A percentile compares a stretch with the other conserved stretches of the same genome.
Evolutionary conservation across 495 filamentous ascomycete genomes (phyloP).

Genomic region (Hyaloscypha finlandica): DNA sequence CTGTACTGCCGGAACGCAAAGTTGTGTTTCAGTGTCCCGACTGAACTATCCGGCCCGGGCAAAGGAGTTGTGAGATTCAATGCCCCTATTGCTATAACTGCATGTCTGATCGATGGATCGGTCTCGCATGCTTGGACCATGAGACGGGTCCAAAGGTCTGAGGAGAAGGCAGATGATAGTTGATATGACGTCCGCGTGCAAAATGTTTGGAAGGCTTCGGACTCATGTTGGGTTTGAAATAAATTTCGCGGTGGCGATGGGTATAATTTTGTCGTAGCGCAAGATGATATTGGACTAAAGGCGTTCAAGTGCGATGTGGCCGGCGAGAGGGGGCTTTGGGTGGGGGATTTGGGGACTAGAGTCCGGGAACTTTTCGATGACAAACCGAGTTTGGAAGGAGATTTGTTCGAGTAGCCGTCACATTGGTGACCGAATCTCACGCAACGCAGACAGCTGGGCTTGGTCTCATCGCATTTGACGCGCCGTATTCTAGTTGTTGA

Average conservation of each 20-base stretch:
- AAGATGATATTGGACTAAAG: slow-evolving; percentile 7
- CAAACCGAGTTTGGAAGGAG: not conserved
- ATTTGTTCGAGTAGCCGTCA: slow-evolving; percentile 49
- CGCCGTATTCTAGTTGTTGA: slow-evolving; percentile 4
- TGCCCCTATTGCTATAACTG: slow-evolving; percentile 24
- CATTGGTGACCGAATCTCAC: slow-evolving; percentile 48
- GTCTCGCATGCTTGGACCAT: slow-evolving; percentile 25
- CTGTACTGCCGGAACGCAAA: slow-evolving; percentile 22
- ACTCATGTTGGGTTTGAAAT: slow-evolving; percentile 18
- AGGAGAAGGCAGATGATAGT: slow-evolving; percentile 13
- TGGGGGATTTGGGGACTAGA: slow-evolving; percentile 22
- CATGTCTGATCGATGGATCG: slow-evolving; percentile 22
- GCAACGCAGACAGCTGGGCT: slow-evolving; percentile 6
- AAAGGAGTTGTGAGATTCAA: slow-evolving; percentile 11
- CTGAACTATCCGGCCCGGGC: slow-evolving; percentile 14
- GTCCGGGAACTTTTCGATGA: slow-evolving; percentile 17
- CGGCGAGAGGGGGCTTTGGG: slow-evolving; percentile 8
- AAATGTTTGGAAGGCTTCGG: slow-evolving; percentile 23
- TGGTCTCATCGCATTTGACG: slow-evolving; percentile 6
- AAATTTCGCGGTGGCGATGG: slow-evolving; percentile 14
- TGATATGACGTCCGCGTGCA: slow-evolving; percentile 19
- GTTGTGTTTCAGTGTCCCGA: slow-evolving; percentile 21
- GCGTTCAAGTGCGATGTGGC: not conserved
- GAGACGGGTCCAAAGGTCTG: slow-evolving; percentile 16
- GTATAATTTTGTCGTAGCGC: slow-evolving; percentile 6